Evolutionary conservation across 768 basidiomycete species (phyloP), one percentile per base, ranked within the genome.

Genomic region (Hericium alpestre): DNA sequence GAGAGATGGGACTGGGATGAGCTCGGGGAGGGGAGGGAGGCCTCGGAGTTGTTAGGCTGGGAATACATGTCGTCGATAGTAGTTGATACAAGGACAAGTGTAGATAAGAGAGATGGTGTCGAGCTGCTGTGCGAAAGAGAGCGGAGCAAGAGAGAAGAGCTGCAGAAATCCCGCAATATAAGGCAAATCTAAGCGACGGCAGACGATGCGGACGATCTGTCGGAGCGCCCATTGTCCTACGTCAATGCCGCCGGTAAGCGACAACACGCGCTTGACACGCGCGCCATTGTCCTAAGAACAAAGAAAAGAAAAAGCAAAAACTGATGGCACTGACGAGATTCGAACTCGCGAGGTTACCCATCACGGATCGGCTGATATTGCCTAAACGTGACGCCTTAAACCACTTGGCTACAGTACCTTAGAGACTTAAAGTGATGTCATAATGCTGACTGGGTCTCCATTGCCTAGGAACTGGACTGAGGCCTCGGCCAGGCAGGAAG

Each of bases 351-450:
- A 75, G 76, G 76, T 75, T 74, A 76, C 76, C 76, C 76, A 77
- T 77, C 76, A 77, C 76, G 76, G 76, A 71, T 71, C 71, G 64
- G 66, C 56, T 49, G 43, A 8, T 15, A 41, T 43, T 55, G 69
- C 76, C 76, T 77, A 77, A 77, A 77, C 76, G 77, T 78, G 76
- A 77, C 76, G 76, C 76, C 76, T 74, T 77, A 77, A 32, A 77
- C 76, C 76, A 77, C 76, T 77, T 77, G 76, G 76, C 76, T 77
- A 77, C 76, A 77, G 74, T 78, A 74, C 76, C 76, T 48, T 69
- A 4, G 18, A 16, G 0, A 1, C 1, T 9, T n/a, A 2, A 2
- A 23, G 41, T 23, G 32, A 32, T 10, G 9, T 9, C 6, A 10
- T 10, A 1, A 32, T 10, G 2, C 1, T 32, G 6, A 32, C 32